These are phyloP conservation scores for Metarhizium guizhouense DNA, from an alignment of 2,329 filamentous ascomycete genomes.

Conservation along the genomic window DNA sequence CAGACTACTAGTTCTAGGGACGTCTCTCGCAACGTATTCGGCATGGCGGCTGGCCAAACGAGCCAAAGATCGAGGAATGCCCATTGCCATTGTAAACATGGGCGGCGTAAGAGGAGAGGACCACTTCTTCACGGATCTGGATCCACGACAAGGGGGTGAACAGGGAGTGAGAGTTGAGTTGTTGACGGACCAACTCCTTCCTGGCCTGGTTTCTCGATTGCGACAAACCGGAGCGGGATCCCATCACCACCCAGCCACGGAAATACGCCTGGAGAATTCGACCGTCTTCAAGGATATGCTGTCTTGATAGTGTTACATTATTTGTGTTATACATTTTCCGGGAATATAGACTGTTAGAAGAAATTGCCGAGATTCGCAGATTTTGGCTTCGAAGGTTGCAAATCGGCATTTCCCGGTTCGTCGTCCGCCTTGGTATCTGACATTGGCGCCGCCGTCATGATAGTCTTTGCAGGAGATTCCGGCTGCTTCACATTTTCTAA, in stretches of 20 bases:
- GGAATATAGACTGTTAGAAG: slow-evolving; percentile 30
- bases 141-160: slow-evolving; percentile 40
- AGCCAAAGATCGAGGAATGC: slow-evolving; percentile 73
- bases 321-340: slow-evolving; percentile 5
- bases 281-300: slow-evolving; percentile 50
- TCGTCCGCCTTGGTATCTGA: slow-evolving; percentile 6
- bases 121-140: slow-evolving; percentile 52
- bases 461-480: slow-evolving; percentile 5
- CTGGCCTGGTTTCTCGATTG: slow-evolving; percentile 45
- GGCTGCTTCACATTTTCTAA: not conserved
- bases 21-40: slow-evolving; percentile 88
- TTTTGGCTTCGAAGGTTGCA: slow-evolving; percentile 16
- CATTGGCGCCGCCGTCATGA: slow-evolving; percentile 2
- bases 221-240: slow-evolving; percentile 15
- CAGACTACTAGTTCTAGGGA: slow-evolving; percentile 72
- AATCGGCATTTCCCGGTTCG: slow-evolving; percentile 8
- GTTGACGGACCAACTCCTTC: slow-evolving; percentile 48
- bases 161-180: slow-evolving; percentile 48
- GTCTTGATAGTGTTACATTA: slow-evolving; percentile 31
- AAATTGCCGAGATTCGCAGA: slow-evolving; percentile 35
- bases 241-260: not conserved
- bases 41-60: slow-evolving; percentile 84
- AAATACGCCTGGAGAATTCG: not conserved
- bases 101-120: slow-evolving; percentile 77
- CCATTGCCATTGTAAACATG: slow-evolving; percentile 80